A percentile compares a stretch with the other conserved stretches of the same genome.
phyloP scores from a whole-genome alignment of 306 rosid genomes.

The Calophaca sinica region DNA sequence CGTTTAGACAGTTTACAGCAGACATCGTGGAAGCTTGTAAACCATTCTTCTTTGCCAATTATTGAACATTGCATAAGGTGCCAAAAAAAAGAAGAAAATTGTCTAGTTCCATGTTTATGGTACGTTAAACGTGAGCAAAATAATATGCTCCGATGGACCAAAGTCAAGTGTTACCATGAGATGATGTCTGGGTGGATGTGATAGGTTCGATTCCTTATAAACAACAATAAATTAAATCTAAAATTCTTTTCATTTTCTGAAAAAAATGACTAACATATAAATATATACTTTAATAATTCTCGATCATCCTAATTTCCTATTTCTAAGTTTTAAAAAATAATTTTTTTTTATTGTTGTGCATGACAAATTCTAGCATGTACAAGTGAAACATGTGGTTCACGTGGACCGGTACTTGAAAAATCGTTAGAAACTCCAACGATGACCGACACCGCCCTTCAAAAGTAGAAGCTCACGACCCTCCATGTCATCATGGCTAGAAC shows the following conservation, averaged over 20 bases:
- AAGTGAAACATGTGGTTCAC: no score
- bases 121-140: constrained; percentile 9
- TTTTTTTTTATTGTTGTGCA: no score
- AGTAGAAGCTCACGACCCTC: no score
- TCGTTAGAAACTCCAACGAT: no score
- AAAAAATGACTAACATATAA: neutral
- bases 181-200: constrained; percentile 2
- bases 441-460: no score
- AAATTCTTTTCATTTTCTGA: neutral
- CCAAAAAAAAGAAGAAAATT: neutral
- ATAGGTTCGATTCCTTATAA: neutral
- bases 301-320: neutral
- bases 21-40: constrained; percentile 9
- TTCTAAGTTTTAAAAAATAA: neutral
- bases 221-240: neutral
- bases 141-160: neutral
- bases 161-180: constrained; percentile 5
- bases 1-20: neutral
- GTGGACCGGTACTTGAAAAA: no score
- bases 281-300: neutral
- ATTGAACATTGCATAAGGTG: neutral
- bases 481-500: no score
- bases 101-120: constrained; percentile 20
- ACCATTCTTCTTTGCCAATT: neutral
- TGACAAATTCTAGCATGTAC: no score